Evolutionary conservation across 2,329 filamentous ascomycete species (phyloP), one percentile per base, ranked within the genome.

Genomic region (Penicillium sp.): DNA sequence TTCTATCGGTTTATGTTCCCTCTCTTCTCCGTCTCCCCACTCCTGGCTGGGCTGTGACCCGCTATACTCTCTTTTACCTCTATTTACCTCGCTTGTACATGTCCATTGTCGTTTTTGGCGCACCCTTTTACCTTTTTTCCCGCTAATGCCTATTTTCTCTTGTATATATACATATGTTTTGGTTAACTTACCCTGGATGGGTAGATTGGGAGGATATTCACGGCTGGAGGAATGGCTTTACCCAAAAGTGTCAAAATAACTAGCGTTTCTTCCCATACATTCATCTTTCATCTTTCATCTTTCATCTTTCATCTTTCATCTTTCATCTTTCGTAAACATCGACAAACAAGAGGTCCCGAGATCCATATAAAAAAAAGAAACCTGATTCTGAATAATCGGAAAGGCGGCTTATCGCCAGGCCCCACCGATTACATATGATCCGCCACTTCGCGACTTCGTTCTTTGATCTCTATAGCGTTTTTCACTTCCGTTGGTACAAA

Each of bases 141-240:
- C 40, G 56, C 55, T 59, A 61, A 60, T 59, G 51, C 54, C 46
- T 56, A 37, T 56, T 54, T 64, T 50, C 58, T 59, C 56, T 49
- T 66, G 62, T 66, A 66, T 45, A 66, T 66, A 66, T 64, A 65
- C 53, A 60, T 57, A 35, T 58, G 53, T 57, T 48, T 56, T 57
- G 33, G 46, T 55, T 56, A 50, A 37, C 43, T 54, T 51, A 50
- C 62, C 62, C 62, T 66, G 61, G 57, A 66, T 58, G 62, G 62
- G 63, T 58, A 55, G 40, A 59, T 60, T 54, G 52, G 57, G 47
- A 54, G 35, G 50, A 53, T 44, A 40, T 48, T 50, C 30, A 53
- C 41, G 50, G 43, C 50, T 53, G 49, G 50, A 47, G 43, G 61
- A 54, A 30, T 56, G 55, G 52, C 41, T 62, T 52, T 45, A 52